phyloP scores from a whole-genome alignment of 139 green algal genomes.

The Pseudopediastrum boryanum region DNA sequence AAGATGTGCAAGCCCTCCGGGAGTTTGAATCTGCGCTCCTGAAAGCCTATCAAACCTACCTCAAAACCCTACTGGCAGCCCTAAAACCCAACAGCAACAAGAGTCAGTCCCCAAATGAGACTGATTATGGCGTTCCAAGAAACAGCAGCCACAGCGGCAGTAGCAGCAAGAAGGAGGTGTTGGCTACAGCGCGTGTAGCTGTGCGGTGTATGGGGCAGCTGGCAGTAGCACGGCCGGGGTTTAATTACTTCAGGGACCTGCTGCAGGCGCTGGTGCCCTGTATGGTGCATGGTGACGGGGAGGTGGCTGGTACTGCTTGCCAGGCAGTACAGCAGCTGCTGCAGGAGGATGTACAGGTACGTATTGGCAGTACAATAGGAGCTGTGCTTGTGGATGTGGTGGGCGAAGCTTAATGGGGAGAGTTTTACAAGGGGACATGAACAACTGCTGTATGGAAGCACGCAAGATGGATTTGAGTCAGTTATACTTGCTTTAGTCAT shows the following conservation, averaged over 20 bases:
- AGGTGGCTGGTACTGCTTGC: conserved; percentile 41
- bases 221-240: conserved; percentile 75
- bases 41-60: conserved; percentile 80
- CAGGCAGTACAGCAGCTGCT: conserved; percentile 45
- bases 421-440: too few relatives aligned
- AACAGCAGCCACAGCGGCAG: background rate
- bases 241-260: conserved; percentile 86
- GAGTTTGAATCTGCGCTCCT: conserved; percentile 84
- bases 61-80: conserved; percentile 72
- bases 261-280: conserved; percentile 80
- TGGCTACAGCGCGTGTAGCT: conserved; percentile 53
- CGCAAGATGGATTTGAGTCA: too few relatives aligned
- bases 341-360: conserved; percentile 26
- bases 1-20: conserved; percentile 82
- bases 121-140: background rate
- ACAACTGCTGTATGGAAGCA: too few relatives aligned
- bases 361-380: background rate
- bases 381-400: too few relatives aligned
- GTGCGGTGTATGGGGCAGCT: conserved; percentile 79
- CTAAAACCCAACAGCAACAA: conserved; percentile 14
- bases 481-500: too few relatives aligned
- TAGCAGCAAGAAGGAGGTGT: conserved; percentile 6
- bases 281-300: conserved; percentile 58
- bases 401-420: too few relatives aligned
- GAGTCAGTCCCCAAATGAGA: too few relatives aligned